Conservation (phyloP, 441 rosid species). For the Aleurites moluccanus region DNA sequence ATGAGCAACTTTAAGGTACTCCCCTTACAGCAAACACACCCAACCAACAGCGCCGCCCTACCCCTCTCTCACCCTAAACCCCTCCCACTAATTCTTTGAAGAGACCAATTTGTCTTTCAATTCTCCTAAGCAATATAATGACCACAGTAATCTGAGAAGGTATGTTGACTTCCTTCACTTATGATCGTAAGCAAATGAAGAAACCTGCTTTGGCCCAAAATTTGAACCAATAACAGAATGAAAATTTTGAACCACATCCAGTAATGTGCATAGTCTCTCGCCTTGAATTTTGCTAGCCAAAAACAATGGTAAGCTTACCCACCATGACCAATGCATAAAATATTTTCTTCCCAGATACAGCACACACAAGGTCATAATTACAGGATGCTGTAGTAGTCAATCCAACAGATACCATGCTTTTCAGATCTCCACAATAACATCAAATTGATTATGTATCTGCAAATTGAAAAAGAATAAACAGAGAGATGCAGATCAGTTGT, state of each 20-base stretch:
- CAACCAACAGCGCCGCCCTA: too few species aligned
- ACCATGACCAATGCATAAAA: constrained; percentile 89
- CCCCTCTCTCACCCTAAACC: too few species aligned
- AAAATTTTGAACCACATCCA: neutral
- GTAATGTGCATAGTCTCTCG: constrained; percentile 9
- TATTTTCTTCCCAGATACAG: constrained; percentile 49
- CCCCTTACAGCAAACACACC: too few species aligned
- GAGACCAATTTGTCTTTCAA: neutral
- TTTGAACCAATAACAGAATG: neutral
- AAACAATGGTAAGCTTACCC: constrained; percentile 91
- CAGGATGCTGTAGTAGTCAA: constrained; percentile 60
- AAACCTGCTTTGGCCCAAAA: too few species aligned
- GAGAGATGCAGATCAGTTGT: constrained; percentile 5
- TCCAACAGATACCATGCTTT: constrained; percentile 32
- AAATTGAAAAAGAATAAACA: constrained; percentile 1
- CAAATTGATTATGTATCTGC: constrained; percentile 1
- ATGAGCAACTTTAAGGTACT: neutral
- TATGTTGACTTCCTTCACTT: too few species aligned
- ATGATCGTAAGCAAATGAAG: too few species aligned
- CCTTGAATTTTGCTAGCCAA: constrained; percentile 83
- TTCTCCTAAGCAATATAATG: neutral
- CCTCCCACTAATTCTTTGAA: neutral
- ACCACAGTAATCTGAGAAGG: too few species aligned
- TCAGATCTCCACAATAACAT: constrained; percentile 27
- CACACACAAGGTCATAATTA: constrained; percentile 51